Conservation (phyloP, 1,284 basidiomycete species). For the Cryptococcus sp. region DNA sequence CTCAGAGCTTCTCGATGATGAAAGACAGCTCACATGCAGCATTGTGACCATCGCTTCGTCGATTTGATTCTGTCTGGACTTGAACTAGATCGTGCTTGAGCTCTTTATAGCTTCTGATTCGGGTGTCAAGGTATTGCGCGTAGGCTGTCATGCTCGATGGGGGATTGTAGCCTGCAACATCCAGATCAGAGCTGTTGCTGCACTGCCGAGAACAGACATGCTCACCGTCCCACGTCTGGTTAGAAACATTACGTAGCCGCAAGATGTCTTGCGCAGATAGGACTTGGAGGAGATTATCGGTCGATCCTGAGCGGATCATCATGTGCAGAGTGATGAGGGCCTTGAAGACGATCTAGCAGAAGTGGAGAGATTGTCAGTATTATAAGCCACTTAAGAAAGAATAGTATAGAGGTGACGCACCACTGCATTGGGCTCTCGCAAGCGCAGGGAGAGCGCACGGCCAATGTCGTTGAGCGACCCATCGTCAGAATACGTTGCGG, state of each 20-base stretch:
- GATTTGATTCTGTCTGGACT: conserved; percentile 85
- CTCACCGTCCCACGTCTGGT: conserved; percentile 54
- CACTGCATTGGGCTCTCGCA: conserved; percentile 86
- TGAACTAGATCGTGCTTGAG: conserved; percentile 91
- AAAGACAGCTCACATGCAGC: conserved; percentile 40
- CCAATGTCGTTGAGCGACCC: conserved; percentile 89
- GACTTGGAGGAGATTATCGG: conserved; percentile 84
- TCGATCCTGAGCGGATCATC: conserved; percentile 90
- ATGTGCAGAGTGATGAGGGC: conserved; percentile 92
- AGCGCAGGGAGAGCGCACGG: conserved; percentile 75
- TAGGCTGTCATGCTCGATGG: conserved; percentile 87
- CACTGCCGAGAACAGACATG: too few species aligned
- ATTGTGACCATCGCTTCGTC: conserved; percentile 56
- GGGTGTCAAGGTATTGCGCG: conserved; percentile 82
- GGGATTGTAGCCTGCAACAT: conserved; percentile 70
- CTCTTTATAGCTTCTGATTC: conserved; percentile 86
- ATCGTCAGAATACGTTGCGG: conserved; percentile 90
- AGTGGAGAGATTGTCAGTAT: neutral
- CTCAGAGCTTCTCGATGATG: neutral
- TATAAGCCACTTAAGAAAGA: neutral
- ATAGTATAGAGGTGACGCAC: conserved; percentile 58
- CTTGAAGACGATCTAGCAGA: conserved; percentile 84
- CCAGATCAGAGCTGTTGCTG: neutral
- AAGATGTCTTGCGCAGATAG: conserved; percentile 78
- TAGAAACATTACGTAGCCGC: conserved; percentile 73